Conservation (phyloP, 768 basidiomycete genomes). For the Candolleomyces eurysporus region DNA sequence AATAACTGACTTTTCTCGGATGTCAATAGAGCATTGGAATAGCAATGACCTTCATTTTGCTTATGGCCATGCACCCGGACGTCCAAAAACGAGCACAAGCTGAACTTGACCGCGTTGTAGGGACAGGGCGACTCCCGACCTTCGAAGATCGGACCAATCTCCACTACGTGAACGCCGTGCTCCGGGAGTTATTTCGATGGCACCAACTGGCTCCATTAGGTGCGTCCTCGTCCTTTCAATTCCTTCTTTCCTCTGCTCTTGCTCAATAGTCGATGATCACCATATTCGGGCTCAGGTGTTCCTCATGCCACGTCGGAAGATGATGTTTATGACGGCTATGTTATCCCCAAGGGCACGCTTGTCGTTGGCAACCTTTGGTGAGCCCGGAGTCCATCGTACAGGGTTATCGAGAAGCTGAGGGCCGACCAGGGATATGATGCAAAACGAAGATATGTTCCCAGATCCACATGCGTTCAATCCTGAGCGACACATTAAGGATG, state of each 20-base stretch:
- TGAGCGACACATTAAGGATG: slow-evolving; percentile 26
- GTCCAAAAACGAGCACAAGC: slow-evolving; percentile 24
- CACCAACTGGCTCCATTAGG: slow-evolving; percentile 17
- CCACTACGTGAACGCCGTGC: slow-evolving; percentile 12
- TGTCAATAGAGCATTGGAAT: background rate
- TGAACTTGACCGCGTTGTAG: slow-evolving; percentile 21
- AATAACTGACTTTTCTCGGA: background rate
- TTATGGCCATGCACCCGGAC: slow-evolving; percentile 40
- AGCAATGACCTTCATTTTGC: slow-evolving; percentile 16
- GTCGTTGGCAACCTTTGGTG: background rate
- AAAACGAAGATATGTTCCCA: slow-evolving; percentile 16
- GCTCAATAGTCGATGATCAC: background rate
- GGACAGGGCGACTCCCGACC: slow-evolving; percentile 14
- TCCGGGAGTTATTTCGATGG: slow-evolving; percentile 21
- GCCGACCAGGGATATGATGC: slow-evolving; percentile 12
- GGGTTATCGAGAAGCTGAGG: background rate
- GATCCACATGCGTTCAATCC: slow-evolving; percentile 25
- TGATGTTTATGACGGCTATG: slow-evolving; percentile 17
- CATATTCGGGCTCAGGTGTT: slow-evolving; percentile 6
- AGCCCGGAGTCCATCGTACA: background rate
- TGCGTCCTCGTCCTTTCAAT: background rate
- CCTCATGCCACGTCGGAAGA: slow-evolving; percentile 15
- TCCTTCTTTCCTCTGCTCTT: background rate
- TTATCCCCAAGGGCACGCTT: slow-evolving; percentile 11
- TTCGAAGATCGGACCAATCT: slow-evolving; percentile 13